Evolutionary conservation across 2,329 filamentous ascomycete species (phyloP).

Genomic region (Aspergillus sp.): DNA sequence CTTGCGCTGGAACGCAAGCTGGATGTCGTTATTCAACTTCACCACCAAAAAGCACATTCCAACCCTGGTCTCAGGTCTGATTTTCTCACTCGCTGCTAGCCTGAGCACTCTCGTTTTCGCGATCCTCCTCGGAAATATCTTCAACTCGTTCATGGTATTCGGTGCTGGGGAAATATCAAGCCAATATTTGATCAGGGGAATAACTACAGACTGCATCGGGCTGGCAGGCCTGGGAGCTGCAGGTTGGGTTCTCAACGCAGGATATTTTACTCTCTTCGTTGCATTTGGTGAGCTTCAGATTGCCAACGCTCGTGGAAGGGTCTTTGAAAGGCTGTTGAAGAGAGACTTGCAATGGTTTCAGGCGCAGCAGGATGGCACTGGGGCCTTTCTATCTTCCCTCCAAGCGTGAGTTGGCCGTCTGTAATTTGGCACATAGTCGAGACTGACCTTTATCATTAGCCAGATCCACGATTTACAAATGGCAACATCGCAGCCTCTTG

Average conservation of each 20-base stretch:
- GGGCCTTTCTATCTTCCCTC: slow-evolving; percentile 64
- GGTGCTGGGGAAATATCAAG: slow-evolving; percentile 51
- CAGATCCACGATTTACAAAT: slow-evolving; percentile 78
- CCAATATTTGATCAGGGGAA: slow-evolving; percentile 49
- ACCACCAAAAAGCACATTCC: slow-evolving; percentile 57
- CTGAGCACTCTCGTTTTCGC: slow-evolving; percentile 61
- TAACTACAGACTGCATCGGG: slow-evolving; percentile 58
- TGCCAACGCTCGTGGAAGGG: slow-evolving; percentile 54
- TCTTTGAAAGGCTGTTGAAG: slow-evolving; percentile 66
- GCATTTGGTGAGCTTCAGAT: slow-evolving; percentile 78
- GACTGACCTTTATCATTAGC: slow-evolving; percentile 40
- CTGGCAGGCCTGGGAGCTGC: slow-evolving; percentile 59
- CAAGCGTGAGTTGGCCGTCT: slow-evolving; percentile 59
- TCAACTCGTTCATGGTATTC: slow-evolving; percentile 64
- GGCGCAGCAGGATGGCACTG: slow-evolving; percentile 63
- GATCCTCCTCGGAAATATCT: slow-evolving; percentile 69
- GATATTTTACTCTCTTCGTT: slow-evolving; percentile 68
- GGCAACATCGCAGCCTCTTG: slow-evolving; percentile 74
- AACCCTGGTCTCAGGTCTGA: slow-evolving; percentile 51
- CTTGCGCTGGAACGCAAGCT: slow-evolving; percentile 23
- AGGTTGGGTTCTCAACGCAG: slow-evolving; percentile 63
- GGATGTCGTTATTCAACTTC: slow-evolving; percentile 66
- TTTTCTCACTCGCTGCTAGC: slow-evolving; percentile 56
- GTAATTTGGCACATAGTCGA: neutral
- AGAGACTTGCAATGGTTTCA: slow-evolving; percentile 84